A percentile compares a stretch with the other conserved stretches of the same genome.
These are phyloP conservation scores for Skeletonema grethae DNA, from an alignment of 108 stramenopile genomes.

Conservation along the genomic window DNA sequence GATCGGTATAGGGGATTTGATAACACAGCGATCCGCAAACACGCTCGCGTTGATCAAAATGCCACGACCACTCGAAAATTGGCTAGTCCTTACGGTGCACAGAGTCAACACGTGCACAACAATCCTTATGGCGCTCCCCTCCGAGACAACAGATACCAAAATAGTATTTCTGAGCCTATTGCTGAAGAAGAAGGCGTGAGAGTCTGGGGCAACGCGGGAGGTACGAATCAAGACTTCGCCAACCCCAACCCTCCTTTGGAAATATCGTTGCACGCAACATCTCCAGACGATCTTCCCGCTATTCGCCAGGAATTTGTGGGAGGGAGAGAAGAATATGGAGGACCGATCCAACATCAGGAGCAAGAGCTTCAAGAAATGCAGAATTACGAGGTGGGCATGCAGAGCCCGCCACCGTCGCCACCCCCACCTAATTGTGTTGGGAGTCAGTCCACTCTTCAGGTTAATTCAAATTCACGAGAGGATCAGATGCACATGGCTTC, in stretches of 20 bases:
- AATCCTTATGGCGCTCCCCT: not conserved
- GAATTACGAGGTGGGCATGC: not conserved
- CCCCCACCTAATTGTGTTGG: not conserved
- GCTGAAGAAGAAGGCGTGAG: slow-evolving; percentile 30
- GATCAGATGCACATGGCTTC: slow-evolving; percentile 45
- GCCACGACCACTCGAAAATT: slow-evolving; percentile 11
- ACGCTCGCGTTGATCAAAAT: not conserved
- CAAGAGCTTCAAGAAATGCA: not conserved
- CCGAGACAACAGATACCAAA: not conserved
- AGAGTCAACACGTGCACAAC: not conserved
- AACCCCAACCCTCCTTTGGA: slow-evolving; percentile 7
- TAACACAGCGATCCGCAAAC: slow-evolving; percentile 34
- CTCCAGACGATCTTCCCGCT: not conserved
- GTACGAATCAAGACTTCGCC: slow-evolving; percentile 2
- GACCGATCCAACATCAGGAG: not conserved
- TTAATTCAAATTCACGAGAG: slow-evolving; percentile 5
- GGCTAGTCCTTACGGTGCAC: not conserved
- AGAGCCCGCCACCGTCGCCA: not conserved
- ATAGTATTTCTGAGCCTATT: slow-evolving; percentile 19
- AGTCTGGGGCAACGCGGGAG: not conserved
- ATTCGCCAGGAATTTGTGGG: not conserved
- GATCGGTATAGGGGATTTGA: slow-evolving; percentile 38
- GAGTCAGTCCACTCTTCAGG: slow-evolving; percentile 1
- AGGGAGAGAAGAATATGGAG: not conserved
- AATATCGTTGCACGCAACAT: slow-evolving; percentile 7